These are phyloP conservation scores for Pelargonium fulgidum DNA, from an alignment of 441 rosid species.

Conservation along the genomic window DNA sequence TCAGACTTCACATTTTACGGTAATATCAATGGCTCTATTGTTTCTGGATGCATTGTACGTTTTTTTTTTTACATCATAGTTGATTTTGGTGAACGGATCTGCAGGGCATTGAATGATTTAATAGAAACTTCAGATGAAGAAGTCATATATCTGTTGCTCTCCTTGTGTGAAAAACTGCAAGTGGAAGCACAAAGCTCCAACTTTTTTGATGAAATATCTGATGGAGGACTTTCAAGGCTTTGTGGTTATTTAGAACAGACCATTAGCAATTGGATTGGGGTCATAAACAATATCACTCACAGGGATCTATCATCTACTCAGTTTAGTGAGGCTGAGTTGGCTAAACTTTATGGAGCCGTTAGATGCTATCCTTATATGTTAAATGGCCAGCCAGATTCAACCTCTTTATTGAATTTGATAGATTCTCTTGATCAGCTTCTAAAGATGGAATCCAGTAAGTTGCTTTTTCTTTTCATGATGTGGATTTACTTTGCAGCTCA, in stretches of 20 bases:
- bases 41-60: constrained; percentile 16
- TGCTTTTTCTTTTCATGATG: background rate
- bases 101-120: constrained; percentile 64
- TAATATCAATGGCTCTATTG: constrained; percentile 23
- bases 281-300: constrained; percentile 29
- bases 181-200: constrained; percentile 26
- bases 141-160: constrained; percentile 48
- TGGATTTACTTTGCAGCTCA: constrained; percentile 7
- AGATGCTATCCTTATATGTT: constrained; percentile 53
- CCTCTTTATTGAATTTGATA: constrained; percentile 44
- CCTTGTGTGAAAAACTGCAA: constrained; percentile 55
- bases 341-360: constrained; percentile 61
- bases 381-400: constrained; percentile 31
- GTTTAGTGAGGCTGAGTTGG: constrained; percentile 39
- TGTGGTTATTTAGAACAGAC: constrained; percentile 35
- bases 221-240: constrained; percentile 35
- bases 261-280: constrained; percentile 28
- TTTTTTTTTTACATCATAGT: constrained; percentile 17
- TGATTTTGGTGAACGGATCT: constrained; percentile 29
- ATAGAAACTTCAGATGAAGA: constrained; percentile 58
- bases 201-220: constrained; percentile 36
- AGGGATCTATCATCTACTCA: constrained; percentile 29
- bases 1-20: constrained; percentile 56
- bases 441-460: constrained; percentile 42
- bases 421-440: constrained; percentile 48